Conservation (phyloP, 2,329 filamentous ascomycete genomes). For the Diplodia mutila region DNA sequence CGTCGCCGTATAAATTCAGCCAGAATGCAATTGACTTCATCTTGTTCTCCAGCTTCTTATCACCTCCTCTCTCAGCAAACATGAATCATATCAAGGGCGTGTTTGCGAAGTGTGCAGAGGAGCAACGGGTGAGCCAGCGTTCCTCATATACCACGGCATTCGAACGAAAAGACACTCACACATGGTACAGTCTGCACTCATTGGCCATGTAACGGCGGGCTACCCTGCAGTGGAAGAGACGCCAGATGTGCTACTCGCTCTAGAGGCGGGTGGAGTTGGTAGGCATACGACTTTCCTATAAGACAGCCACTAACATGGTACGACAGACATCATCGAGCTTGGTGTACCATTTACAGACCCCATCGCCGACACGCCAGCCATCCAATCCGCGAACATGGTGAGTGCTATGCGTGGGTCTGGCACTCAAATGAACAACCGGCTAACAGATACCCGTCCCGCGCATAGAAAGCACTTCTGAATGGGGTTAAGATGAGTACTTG, state of each 20-base stretch:
- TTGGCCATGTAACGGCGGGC: conserved; percentile 95
- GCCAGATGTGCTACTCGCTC: conserved; percentile 72
- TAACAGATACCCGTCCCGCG: conserved; percentile 35
- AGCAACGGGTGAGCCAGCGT: not conserved
- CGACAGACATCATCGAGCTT: conserved; percentile 85
- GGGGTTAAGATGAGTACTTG: conserved; percentile 81
- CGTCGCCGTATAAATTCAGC: not conserved
- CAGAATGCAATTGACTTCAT: not conserved
- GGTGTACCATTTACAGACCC: conserved; percentile 97
- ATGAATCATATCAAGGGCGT: conserved; percentile 18
- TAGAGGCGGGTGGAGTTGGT: conserved; percentile 93
- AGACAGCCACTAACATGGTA: not conserved
- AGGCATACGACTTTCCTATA: conserved; percentile 28
- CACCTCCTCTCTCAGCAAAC: not conserved
- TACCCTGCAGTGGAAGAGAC: conserved; percentile 81
- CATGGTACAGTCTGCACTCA: conserved; percentile 65
- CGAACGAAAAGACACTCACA: not conserved
- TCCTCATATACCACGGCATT: not conserved
- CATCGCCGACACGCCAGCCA: conserved; percentile 88
- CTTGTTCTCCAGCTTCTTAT: not conserved
- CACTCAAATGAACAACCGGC: conserved; percentile 29
- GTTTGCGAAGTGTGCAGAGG: not conserved
- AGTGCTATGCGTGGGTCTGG: too few relatives aligned
- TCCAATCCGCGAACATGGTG: conserved; percentile 90
- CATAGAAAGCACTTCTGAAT: conserved; percentile 73